phyloP scores from a whole-genome alignment of 164 flowering plant genomes.

The Vitis riparia region DNA sequence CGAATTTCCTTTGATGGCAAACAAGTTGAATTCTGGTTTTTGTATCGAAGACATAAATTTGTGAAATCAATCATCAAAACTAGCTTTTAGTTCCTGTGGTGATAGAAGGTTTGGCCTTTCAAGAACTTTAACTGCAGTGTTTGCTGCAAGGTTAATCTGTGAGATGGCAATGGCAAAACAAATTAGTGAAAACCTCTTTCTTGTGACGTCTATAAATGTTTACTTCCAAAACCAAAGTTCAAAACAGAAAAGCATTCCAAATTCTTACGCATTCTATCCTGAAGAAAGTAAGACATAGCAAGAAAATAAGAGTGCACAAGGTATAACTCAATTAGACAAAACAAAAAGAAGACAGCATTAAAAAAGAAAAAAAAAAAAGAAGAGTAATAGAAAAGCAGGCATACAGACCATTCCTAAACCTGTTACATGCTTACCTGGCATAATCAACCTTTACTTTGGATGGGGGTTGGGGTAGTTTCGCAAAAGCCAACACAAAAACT shows the following conservation, averaged over 20 bases:
- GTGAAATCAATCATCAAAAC: conserved; percentile 20
- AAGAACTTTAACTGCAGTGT: conserved; percentile 24
- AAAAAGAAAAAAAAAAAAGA: no score
- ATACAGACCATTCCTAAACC: background rate
- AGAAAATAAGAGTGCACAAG: no score
- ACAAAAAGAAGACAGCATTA: no score
- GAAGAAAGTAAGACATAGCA: no score
- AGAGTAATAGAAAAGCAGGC: background rate
- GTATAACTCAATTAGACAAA: no score
- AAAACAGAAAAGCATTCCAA: background rate
- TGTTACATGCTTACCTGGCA: background rate
- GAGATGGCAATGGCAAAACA: background rate
- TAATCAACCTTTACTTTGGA: background rate
- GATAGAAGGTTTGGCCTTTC: conserved; percentile 30
- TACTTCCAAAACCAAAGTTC: background rate
- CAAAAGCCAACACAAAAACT: background rate
- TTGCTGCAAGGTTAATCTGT: conserved; percentile 36
- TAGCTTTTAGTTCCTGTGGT: conserved; percentile 32
- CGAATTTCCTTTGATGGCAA: conserved; percentile 9
- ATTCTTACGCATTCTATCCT: no score
- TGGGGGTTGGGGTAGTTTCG: no score
- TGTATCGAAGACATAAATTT: conserved; percentile 23
- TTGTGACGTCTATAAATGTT: no score
- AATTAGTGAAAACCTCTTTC: background rate
- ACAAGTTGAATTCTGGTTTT: conserved; percentile 11